A percentile compares a stretch with the other conserved stretches of the same genome.
Conservation (phyloP, 73 alveolate genomes). For the Paramecium pentaurelia region DNA sequence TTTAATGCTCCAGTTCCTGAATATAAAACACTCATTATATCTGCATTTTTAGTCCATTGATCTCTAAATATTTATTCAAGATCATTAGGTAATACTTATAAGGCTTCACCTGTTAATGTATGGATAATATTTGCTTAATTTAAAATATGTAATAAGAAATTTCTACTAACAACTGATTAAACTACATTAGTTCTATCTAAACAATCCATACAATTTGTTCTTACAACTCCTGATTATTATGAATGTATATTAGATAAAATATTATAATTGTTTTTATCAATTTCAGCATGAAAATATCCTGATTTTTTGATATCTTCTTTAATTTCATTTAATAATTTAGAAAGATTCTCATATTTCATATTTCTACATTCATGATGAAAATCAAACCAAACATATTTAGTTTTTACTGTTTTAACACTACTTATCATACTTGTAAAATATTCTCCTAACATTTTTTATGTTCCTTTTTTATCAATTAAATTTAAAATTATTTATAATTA, state of each 20-base stretch:
- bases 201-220: constrained; percentile 98
- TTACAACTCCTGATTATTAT: constrained; percentile 81
- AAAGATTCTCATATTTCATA: constrained; percentile 91
- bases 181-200: constrained; percentile 98
- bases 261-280: constrained; percentile 25
- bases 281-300: constrained; percentile 66
- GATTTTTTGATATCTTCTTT: constrained; percentile 64
- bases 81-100: constrained; percentile 79
- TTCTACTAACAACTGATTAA: constrained; percentile 86
- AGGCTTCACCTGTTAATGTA: constrained; percentile 80
- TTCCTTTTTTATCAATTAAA: constrained; percentile 59
- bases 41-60: constrained; percentile 96
- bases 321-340: constrained; percentile 73
- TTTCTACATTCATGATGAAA: constrained; percentile 96
- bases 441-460: constrained; percentile 55
- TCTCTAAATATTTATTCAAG: constrained; percentile 91
- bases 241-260: constrained; percentile 30
- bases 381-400: constrained; percentile 96
- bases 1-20: constrained; percentile 98
- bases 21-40: constrained; percentile 82
- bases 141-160: constrained; percentile 70
- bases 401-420: constrained; percentile 59
- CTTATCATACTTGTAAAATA: constrained; percentile 74
- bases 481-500: constrained; percentile 31
- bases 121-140: constrained; percentile 66